Evolutionary conservation across 768 basidiomycete genomes (phyloP).

Genomic region (Agaricus blazei): DNA sequence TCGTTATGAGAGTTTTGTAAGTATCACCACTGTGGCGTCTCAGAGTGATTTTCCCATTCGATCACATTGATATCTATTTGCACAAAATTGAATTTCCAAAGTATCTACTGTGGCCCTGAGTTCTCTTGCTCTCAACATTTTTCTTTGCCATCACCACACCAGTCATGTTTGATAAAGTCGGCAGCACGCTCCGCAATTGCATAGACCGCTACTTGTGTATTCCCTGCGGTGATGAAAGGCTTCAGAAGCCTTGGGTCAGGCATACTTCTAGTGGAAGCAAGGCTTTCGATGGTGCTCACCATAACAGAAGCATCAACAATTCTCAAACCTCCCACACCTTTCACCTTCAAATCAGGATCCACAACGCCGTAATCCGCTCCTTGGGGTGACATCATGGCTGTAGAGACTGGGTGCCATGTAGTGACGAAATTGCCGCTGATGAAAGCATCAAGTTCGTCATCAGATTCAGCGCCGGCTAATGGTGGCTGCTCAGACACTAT

Average conservation of each 20-base stretch:
- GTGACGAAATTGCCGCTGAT: slow-evolving; percentile 17
- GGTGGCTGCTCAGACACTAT: not conserved
- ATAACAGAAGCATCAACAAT: slow-evolving; percentile 27
- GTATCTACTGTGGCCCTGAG: too few relatives aligned
- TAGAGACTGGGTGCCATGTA: slow-evolving; percentile 26
- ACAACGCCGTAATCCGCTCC: slow-evolving; percentile 12
- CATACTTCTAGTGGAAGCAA: not conserved
- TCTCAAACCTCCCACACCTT: slow-evolving; percentile 26
- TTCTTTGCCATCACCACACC: too few relatives aligned
- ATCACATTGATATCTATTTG: too few relatives aligned
- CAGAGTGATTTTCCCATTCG: too few relatives aligned
- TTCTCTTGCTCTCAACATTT: too few relatives aligned
- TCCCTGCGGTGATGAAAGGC: not conserved
- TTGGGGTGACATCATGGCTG: slow-evolving; percentile 23
- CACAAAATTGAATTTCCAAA: too few relatives aligned
- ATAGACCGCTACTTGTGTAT: not conserved
- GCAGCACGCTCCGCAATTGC: not conserved
- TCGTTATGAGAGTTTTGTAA: too few relatives aligned
- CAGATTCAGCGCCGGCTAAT: not conserved
- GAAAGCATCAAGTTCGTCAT: slow-evolving; percentile 5
- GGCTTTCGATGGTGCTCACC: not conserved
- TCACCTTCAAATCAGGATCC: slow-evolving; percentile 30
- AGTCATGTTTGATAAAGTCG: not conserved
- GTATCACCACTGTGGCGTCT: too few relatives aligned
- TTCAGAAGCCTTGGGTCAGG: not conserved